Percentiles rank a stretch among this genome's conserved stretches.
Evolutionary conservation across 164 flowering plant genomes (phyloP).

Genomic region (Paratinospora sagittata): DNA sequence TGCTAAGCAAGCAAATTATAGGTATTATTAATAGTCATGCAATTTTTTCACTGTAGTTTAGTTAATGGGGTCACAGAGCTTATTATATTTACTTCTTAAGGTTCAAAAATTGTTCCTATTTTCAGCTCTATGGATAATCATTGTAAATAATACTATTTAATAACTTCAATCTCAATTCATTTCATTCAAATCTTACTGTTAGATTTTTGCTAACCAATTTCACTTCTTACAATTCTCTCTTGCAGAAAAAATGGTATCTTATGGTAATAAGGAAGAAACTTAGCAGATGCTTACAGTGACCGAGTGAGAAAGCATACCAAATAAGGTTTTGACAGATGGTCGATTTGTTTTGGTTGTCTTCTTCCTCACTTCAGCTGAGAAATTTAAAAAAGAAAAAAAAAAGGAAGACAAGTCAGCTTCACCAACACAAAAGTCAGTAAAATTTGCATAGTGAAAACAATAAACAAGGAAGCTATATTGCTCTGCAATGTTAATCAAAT

Average conservation of each 20-base stretch:
- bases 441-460: no score
- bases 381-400: no score
- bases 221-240: not conserved
- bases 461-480: no score
- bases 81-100: not conserved
- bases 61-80: not conserved
- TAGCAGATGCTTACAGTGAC: not conserved
- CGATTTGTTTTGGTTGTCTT: conserved; percentile 61
- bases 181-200: not conserved
- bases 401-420: not conserved
- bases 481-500: no score
- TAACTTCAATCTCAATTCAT: not conserved
- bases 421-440: no score
- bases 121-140: not conserved
- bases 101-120: not conserved
- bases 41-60: not conserved
- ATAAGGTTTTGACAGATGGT: conserved; percentile 80
- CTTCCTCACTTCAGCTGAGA: conserved; percentile 85
- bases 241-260: not conserved
- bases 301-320: conserved; percentile 42
- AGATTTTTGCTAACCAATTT: not conserved
- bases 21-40: not conserved
- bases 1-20: not conserved
- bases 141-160: not conserved
- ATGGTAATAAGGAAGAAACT: not conserved